A percentile compares a stretch with the other conserved stretches of the same genome.
These are phyloP conservation scores for Alloteropsis angusta DNA, from an alignment of 202 grass and related monocot species.

Conservation along the genomic window DNA sequence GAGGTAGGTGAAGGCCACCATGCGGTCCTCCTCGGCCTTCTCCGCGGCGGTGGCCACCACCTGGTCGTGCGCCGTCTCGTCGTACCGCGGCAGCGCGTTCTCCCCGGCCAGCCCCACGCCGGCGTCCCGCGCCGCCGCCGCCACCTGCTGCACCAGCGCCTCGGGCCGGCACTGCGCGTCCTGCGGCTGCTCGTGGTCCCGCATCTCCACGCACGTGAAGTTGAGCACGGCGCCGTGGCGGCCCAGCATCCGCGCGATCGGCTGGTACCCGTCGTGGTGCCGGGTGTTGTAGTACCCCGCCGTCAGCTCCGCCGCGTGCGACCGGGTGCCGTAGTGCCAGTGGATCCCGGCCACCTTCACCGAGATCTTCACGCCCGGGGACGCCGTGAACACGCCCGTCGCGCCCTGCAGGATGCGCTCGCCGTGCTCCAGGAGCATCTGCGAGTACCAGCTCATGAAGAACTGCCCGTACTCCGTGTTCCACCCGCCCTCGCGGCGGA, in stretches of 20 bases:
- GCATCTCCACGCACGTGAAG: conserved; percentile 90
- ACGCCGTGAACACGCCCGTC: conserved; percentile 29
- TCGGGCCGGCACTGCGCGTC: conserved; percentile 59
- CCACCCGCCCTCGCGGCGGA: conserved; percentile 69
- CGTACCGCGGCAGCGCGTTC: conserved; percentile 76
- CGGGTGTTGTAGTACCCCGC: conserved; percentile 81
- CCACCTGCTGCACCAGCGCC: conserved; percentile 63
- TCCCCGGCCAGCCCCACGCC: conserved; percentile 54
- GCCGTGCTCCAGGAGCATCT: conserved; percentile 69
- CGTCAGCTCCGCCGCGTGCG: conserved; percentile 72
- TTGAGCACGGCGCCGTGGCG: conserved; percentile 72
- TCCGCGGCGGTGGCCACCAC: conserved; percentile 37
- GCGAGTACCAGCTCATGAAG: conserved; percentile 87
- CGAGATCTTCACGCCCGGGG: conserved; percentile 40
- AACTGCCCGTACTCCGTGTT: conserved; percentile 60
- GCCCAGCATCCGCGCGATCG: conserved; percentile 46
- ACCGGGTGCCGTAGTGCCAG: conserved; percentile 80
- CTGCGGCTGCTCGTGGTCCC: conserved; percentile 65
- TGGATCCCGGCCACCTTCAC: conserved; percentile 86
- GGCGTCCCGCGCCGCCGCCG: conserved; percentile 33
- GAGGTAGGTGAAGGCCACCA: conserved; percentile 90
- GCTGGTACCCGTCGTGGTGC: conserved; percentile 55
- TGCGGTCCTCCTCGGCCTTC: conserved; percentile 28
- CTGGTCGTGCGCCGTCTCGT: conserved; percentile 65
- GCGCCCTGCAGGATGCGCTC: conserved; percentile 55